Base-by-base conservation (phyloP, 352 stramenopile species). In the Stramenopiles sp. region DNA sequence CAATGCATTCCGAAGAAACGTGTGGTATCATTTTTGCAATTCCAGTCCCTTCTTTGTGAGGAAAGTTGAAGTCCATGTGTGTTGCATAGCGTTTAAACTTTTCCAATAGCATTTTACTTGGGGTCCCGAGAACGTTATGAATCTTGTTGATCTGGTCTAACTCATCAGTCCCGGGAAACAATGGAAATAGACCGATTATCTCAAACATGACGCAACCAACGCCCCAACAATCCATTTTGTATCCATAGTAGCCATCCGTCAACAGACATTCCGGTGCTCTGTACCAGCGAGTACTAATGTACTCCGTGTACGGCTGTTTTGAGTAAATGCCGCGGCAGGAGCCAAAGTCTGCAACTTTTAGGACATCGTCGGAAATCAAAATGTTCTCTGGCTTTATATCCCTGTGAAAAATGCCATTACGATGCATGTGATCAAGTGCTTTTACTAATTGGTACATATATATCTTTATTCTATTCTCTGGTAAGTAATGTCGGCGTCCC, bases 311-410 rank as follows among this genome's bases (percentile, higher is more conserved):
- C 0, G 92, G 91, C 4, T 90, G 92, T 4, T 91, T 86, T 7
- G 91, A 95, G 25, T 88, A 87, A 81, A 97, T 97, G 85, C 96
- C 90, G 32, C 94, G 88, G 25, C 95, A 95, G n/a, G 99, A 85
- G 0, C 96, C 96, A 90, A 99, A 99, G 85, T 99, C 96, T 25
- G 95, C 96, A 0, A 99, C 88, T 84, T 99, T 99, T 81, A 97
- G 90, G 14, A 87, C 93, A 80, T 97, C 90, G 7, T 94, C 95
- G 82, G 97, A 94, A 30, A 97, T 88, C 31, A 99, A 88, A 87
- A 98, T 95, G 85, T 98, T 98, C 83, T 98, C 94, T 0, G 95
- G 95, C 84, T 98, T 99, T 80, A 99, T 97, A 85, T 99, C 96
- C 75, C 96, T 91, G 86, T 99, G 96, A 83, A 99, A 98, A 84